Base-by-base conservation (phyloP, 768 basidiomycete species). In the Leccinum disarticulatum region DNA sequence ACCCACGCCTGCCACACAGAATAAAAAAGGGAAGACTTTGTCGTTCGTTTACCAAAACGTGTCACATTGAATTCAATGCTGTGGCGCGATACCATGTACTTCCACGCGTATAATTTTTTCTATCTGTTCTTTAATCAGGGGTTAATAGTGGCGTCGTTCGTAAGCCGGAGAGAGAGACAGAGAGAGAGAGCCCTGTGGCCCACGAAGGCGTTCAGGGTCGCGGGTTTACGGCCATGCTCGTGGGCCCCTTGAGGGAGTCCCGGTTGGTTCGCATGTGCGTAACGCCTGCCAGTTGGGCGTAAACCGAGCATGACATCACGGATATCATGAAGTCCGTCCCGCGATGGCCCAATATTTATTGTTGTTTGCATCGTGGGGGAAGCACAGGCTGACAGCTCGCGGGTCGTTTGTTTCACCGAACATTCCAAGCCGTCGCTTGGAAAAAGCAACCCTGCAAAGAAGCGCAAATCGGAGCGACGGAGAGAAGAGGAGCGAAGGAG, bases 141-240 rank as follows among this genome's bases (percentile, higher is more conserved):
- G 43, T 46, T 19, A 46, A 46, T 46, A 46, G 43, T 19, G 43
- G 43, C 43, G 43, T 43, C 43, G n/a, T 46, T 3, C n/a, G 9
- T 41, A 19, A 46, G 19, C 19, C n/a, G 19, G 10, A 43, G 43
- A 43, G 41, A 38, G 33, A 36, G 6, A 38, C 15, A 15, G 41
- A 38, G 36, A 41, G n/a, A 19, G 43, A 46, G 10, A 7, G 41
- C n/a, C n/a, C 41, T 43, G 41, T 46, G 43, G 43, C 43, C 43
- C 43, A 46, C 19, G 43, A 46, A 43, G 59, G 56, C 14, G 17
- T 57, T 52, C 58, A 61, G 59, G 63, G 62, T 63, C 56, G 38
- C 36, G 61, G 54, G 38, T 61, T 62, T 43, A 49, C 30, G 22
- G 48, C 31, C 43, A 46, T 46, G 10, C 43, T 46, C 43, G 43